These are phyloP conservation scores for Asclepias syriaca DNA, from an alignment of 257 asterid species.

Conservation along the genomic window DNA sequence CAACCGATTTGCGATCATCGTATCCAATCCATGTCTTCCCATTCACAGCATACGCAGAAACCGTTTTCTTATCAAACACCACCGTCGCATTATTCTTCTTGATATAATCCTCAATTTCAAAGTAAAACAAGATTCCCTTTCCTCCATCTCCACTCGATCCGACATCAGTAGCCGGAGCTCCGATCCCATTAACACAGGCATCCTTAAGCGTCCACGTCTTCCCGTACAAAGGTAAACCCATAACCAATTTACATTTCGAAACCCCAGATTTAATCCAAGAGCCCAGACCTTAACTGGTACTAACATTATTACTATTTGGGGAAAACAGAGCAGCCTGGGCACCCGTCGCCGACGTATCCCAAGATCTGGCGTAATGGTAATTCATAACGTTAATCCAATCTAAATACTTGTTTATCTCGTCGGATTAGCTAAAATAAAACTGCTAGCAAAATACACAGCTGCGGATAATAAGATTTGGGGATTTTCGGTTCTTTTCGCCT, in stretches of 20 bases:
- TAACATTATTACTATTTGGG: slow-evolving; percentile 45
- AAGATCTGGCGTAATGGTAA: slow-evolving; percentile 66
- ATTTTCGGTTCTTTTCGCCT: slow-evolving; percentile 23
- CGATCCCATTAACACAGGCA: slow-evolving; percentile 34
- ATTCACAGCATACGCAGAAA: slow-evolving; percentile 60
- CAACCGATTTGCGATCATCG: slow-evolving; percentile 43
- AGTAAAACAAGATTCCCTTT: slow-evolving; percentile 42
- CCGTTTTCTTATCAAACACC: slow-evolving; percentile 43
- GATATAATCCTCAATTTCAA: slow-evolving; percentile 53
- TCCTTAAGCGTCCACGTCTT: slow-evolving; percentile 70
- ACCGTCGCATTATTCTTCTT: slow-evolving; percentile 40
- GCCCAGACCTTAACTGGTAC: slow-evolving; percentile 63
- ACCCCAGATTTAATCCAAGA: slow-evolving; percentile 67
- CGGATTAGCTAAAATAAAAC: slow-evolving; percentile 29
- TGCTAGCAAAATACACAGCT: slow-evolving; percentile 68
- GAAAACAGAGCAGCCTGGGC: slow-evolving; percentile 69
- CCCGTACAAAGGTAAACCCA: slow-evolving; percentile 82
- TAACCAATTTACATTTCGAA: slow-evolving; percentile 43
- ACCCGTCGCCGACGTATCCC: slow-evolving; percentile 60
- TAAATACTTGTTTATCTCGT: slow-evolving; percentile 40
- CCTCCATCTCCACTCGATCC: slow-evolving; percentile 50
- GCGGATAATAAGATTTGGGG: slow-evolving; percentile 65
- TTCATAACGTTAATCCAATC: slow-evolving; percentile 76
- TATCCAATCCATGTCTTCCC: slow-evolving; percentile 71
- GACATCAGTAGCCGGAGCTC: slow-evolving; percentile 60